Conservation (phyloP, 768 basidiomycete genomes). For the Fomitopsis serialis region DNA sequence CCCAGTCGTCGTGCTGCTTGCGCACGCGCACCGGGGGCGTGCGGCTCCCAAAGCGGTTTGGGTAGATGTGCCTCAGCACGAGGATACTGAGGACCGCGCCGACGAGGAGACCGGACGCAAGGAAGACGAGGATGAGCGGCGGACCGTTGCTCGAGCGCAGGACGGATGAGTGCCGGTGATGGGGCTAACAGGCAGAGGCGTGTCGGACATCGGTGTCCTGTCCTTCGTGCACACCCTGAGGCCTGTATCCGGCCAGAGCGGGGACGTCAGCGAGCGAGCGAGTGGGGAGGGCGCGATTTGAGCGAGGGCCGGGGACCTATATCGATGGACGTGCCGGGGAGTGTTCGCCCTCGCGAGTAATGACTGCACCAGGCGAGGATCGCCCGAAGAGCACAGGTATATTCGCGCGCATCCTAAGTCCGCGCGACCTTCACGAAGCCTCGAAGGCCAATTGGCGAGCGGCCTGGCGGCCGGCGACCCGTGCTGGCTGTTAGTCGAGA, state of each 20-base stretch:
- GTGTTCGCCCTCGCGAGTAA: neutral
- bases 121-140: constrained; percentile 19
- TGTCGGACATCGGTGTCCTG: neutral
- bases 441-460: neutral
- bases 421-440: neutral
- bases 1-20: neutral
- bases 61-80: constrained; percentile 12
- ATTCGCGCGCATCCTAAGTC: neutral
- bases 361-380: neutral
- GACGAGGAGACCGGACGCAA: constrained; percentile 16
- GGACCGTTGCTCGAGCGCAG: constrained; percentile 14
- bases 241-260: neutral
- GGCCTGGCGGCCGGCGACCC: neutral
- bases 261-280: neutral
- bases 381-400: neutral
- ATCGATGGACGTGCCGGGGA: neutral
- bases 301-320: neutral
- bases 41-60: constrained; percentile 3
- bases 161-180: constrained; percentile 4
- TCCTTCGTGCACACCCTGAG: neutral
- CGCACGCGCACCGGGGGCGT: neutral
- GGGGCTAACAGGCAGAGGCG: neutral
- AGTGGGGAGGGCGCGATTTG: neutral
- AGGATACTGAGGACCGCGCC: constrained; percentile 14
- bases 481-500: neutral